These are phyloP conservation scores for Boletus barrowsii DNA, from an alignment of 768 basidiomycete species.

Conservation along the genomic window DNA sequence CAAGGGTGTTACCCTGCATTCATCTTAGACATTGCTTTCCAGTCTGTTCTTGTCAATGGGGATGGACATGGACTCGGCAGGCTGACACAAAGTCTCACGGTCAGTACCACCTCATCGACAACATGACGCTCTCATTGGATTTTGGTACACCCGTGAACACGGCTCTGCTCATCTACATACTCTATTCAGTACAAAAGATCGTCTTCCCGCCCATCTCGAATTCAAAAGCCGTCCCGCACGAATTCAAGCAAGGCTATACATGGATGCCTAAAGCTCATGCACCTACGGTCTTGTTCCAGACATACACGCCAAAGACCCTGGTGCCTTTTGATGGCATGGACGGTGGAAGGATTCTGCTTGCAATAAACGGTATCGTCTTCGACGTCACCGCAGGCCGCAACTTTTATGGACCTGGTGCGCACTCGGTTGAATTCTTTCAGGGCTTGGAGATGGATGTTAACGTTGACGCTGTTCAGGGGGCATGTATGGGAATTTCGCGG, in stretches of 20 bases:
- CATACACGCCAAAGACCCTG: slow-evolving; percentile 77
- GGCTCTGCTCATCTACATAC: slow-evolving; percentile 71
- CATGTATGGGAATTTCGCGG: slow-evolving; percentile 97
- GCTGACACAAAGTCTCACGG: too few relatives aligned
- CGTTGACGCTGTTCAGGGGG: slow-evolving; percentile 54
- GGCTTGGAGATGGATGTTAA: neutral
- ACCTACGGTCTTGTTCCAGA: slow-evolving; percentile 70
- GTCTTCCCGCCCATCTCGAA: slow-evolving; percentile 63
- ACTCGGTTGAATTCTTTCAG: neutral
- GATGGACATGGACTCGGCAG: too few relatives aligned
- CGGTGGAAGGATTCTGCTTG: slow-evolving; percentile 74
- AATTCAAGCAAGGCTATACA: slow-evolving; percentile 83
- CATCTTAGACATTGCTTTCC: too few relatives aligned
- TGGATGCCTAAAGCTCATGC: slow-evolving; percentile 89
- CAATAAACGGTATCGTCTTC: slow-evolving; percentile 85
- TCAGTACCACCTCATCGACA: neutral
- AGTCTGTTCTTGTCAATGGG: too few relatives aligned
- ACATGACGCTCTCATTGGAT: slow-evolving; percentile 42
- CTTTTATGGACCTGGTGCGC: slow-evolving; percentile 94
- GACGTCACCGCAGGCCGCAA: slow-evolving; percentile 86
- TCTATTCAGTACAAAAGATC: slow-evolving; percentile 73
- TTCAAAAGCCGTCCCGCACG: slow-evolving; percentile 51
- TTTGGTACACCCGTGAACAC: slow-evolving; percentile 76
- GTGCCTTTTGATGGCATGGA: slow-evolving; percentile 62
- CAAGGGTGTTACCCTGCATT: too few relatives aligned